Evolutionary conservation across 495 filamentous ascomycete species (phyloP).

Genomic region (Lindgomyces ingoldianus): DNA sequence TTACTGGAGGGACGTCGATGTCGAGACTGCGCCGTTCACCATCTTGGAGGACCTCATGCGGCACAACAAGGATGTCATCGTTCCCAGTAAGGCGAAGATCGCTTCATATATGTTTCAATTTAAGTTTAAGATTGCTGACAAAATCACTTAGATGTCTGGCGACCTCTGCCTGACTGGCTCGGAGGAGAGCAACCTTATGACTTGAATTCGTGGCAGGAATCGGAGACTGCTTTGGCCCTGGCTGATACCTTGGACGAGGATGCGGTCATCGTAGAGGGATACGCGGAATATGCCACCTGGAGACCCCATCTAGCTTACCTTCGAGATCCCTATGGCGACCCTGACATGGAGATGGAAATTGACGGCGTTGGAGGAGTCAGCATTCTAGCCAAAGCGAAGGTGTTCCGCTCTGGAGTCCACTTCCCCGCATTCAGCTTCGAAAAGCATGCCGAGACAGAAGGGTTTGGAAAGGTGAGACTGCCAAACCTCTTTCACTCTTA

Average conservation of each 20-base stretch:
- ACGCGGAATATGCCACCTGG: conserved; percentile 99
- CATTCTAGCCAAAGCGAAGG: conserved; percentile 92
- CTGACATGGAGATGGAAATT: conserved; percentile 99
- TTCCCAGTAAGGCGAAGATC: conserved; percentile 91
- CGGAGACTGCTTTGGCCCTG: conserved; percentile 89
- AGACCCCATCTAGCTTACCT: conserved; percentile 96
- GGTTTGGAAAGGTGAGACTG: conserved; percentile 85
- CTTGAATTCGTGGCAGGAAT: conserved; percentile 99
- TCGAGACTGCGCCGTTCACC: conserved; percentile 92
- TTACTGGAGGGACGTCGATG: conserved; percentile 98
- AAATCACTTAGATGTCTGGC: conserved; percentile 82
- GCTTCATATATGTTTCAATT: background rate
- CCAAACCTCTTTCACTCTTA: background rate
- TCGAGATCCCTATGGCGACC: conserved; percentile 94
- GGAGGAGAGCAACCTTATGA: conserved; percentile 99
- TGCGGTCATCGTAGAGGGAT: conserved; percentile 98
- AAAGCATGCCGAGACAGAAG: conserved; percentile 98
- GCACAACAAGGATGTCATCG: conserved; percentile 98
- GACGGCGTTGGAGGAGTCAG: conserved; percentile 97
- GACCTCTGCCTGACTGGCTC: conserved; percentile 97
- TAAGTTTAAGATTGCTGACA: conserved; percentile 13
- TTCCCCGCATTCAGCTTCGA: conserved; percentile 99
- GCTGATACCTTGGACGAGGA: conserved; percentile 97
- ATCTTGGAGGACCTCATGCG: conserved; percentile 98
- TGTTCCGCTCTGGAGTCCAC: conserved; percentile 92